These are phyloP conservation scores for Pyrus pyrifolia DNA, from an alignment of 306 rosid genomes.

Conservation along the genomic window DNA sequence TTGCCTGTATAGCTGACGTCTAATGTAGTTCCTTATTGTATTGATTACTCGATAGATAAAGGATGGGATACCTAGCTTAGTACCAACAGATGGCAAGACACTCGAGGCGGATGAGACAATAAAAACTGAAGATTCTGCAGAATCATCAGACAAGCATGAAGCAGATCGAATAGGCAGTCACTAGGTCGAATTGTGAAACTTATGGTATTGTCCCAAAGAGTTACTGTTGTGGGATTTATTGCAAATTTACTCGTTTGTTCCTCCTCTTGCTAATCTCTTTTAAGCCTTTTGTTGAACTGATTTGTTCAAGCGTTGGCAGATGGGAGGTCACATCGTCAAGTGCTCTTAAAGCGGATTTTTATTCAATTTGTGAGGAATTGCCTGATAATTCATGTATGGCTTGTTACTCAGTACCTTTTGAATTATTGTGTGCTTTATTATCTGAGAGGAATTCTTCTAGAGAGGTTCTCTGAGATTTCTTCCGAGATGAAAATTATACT, in stretches of 20 bases:
- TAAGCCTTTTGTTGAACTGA: not conserved
- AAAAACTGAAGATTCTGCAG: slow-evolving; percentile 27
- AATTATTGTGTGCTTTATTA: not conserved
- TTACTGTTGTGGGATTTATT: not conserved
- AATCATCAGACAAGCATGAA: slow-evolving; percentile 20
- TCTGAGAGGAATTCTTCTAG: not conserved
- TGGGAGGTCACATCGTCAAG: not conserved
- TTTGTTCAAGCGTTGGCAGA: not conserved
- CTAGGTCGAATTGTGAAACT: slow-evolving; percentile 8
- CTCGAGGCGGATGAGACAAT: slow-evolving; percentile 39
- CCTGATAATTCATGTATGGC: not conserved
- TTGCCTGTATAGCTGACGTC: not conserved
- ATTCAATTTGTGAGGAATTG: not conserved
- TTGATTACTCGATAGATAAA: slow-evolving; percentile 40
- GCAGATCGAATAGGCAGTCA: slow-evolving; percentile 18
- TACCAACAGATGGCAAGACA: slow-evolving; percentile 73
- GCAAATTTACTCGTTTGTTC: not conserved
- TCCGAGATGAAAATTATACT: not conserved
- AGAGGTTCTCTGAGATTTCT: not conserved
- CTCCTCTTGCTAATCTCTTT: not conserved
- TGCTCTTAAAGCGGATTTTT: not conserved
- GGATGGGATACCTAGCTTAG: slow-evolving; percentile 76
- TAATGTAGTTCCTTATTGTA: slow-evolving; percentile 7
- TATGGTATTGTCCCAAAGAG: not conserved
- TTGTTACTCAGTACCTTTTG: not conserved